Evolutionary conservation across 2,329 filamentous ascomycete species (phyloP), one percentile per base, ranked within the genome.

Genomic region (Aureobasidium lini): DNA sequence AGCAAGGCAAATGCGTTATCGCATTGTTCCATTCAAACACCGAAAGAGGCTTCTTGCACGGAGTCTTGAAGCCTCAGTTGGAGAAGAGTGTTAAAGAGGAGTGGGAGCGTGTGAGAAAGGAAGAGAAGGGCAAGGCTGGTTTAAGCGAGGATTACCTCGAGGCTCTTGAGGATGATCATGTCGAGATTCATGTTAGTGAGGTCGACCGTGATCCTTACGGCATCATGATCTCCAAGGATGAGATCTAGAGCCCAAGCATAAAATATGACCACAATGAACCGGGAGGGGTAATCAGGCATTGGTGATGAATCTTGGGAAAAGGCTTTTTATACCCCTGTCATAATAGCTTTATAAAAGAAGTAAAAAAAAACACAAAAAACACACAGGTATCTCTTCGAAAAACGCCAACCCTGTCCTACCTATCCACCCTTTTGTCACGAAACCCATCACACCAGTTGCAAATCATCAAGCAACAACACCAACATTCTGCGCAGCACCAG

Each of bases 11-110:
- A 63, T 87, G 85, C 58, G 89, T 97, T 0, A 83, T 97, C 54
- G 88, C 87, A 42, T 80, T 95, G 49, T 95, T 96, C 67, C 94
- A 99, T 72, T 93, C 88, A 66, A 97, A 97, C 72, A 94, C 89
- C 0, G 94, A 99, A 77, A 79, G 94, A 37, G 86, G 84, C 0
- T 99, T 93, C 70, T 74, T 99, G 67, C 81, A 81, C 61, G 80
- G 86, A 61, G 84, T 88, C 48, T 81, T 99, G 76, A 81, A 81
- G 66, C 77, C 78, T 16, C 83, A 85, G 71, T 74, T 96, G 66
- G 77, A 84, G 66, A 76, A 77, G 40, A 74, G 77, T 61, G 72
- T 96, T 36, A 75, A 73, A 57, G 73, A 77, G 50, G 80, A 82
- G 64, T 86, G 84, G 83, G 69, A 75, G 52, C 71, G 65, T 39